Evolutionary conservation across 768 basidiomycete species (phyloP).

Genomic region (Chalciporus pseudorubinellus): DNA sequence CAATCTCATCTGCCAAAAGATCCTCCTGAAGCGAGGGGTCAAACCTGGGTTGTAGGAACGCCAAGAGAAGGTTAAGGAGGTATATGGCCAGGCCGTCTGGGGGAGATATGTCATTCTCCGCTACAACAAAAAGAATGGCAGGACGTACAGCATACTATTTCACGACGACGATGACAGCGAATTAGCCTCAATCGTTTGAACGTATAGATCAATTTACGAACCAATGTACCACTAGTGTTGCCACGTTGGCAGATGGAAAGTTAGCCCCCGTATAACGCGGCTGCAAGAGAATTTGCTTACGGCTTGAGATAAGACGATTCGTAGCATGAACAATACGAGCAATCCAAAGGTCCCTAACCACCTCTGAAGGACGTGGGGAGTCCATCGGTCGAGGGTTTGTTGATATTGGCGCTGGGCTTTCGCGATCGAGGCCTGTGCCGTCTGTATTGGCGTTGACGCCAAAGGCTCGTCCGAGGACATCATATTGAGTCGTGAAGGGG

Average conservation of each 20-base stretch:
- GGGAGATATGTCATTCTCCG: constrained; percentile 1
- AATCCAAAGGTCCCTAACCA: constrained; percentile 80
- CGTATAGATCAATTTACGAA: constrained; percentile 39
- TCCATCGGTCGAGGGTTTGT: constrained; percentile 85
- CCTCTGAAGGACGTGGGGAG: constrained; percentile 84
- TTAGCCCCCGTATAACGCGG: constrained; percentile 1
- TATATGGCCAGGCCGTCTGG: constrained; percentile 92
- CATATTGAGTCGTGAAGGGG: constrained; percentile 20
- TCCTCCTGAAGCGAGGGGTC: constrained; percentile 96
- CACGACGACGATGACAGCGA: neutral
- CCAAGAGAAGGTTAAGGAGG: constrained; percentile 91
- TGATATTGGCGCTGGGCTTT: constrained; percentile 79
- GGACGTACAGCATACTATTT: constrained; percentile 66
- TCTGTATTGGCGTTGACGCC: constrained; percentile 26
- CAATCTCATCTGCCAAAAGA: constrained; percentile 89
- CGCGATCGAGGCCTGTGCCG: constrained; percentile 23
- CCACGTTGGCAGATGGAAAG: neutral
- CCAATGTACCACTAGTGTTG: constrained; percentile 88
- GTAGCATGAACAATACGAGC: constrained; percentile 71
- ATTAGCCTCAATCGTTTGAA: constrained; percentile 1
- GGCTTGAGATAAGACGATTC: constrained; percentile 87
- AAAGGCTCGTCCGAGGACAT: constrained; percentile 35
- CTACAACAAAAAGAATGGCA: neutral
- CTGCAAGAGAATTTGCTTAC: constrained; percentile 46
- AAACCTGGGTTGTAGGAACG: constrained; percentile 97